These are phyloP conservation scores for Candida argentea DNA, from an alignment of 805 yeast genomes.

Conservation along the genomic window DNA sequence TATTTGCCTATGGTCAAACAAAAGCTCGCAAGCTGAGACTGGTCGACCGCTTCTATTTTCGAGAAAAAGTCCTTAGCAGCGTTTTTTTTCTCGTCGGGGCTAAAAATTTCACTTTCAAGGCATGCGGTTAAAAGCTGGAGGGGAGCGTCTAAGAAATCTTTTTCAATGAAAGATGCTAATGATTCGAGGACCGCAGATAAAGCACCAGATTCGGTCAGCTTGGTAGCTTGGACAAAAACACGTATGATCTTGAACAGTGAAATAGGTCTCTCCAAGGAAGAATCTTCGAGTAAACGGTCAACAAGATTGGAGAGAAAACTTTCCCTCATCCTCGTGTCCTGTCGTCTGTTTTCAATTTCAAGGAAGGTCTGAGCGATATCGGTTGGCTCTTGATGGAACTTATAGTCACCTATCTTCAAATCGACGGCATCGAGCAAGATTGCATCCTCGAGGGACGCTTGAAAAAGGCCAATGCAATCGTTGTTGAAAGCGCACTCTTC, in stretches of 20 bases:
- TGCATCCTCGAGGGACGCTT: too few relatives aligned
- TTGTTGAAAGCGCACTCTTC: too few relatives aligned
- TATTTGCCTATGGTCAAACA: slow-evolving; percentile 1
- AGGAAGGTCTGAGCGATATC: too few relatives aligned
- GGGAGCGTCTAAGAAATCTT: slow-evolving; percentile 17
- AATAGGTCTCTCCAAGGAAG: slow-evolving; percentile 3
- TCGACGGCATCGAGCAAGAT: too few relatives aligned
- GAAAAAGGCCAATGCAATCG: too few relatives aligned
- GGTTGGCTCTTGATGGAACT: too few relatives aligned
- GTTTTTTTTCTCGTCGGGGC: slow-evolving; percentile 15
- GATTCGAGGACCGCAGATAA: slow-evolving; percentile 4
- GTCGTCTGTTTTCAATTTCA: too few relatives aligned
- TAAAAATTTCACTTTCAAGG: slow-evolving; percentile 8
- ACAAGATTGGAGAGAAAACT: too few relatives aligned
- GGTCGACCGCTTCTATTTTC: slow-evolving; percentile 16
- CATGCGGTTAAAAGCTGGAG: slow-evolving; percentile 5
- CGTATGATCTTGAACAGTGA: slow-evolving; percentile 4
- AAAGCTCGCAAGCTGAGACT: slow-evolving; percentile 5
- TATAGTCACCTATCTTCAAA: too few relatives aligned
- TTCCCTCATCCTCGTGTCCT: too few relatives aligned
- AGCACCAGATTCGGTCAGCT: neutral
- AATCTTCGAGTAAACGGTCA: too few relatives aligned
- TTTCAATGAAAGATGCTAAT: slow-evolving; percentile 16
- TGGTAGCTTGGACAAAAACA: slow-evolving; percentile 2
- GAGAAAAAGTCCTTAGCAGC: slow-evolving; percentile 22